Conservation (phyloP, 2,329 filamentous ascomycete species). For the Stachybotrys chartarum region DNA sequence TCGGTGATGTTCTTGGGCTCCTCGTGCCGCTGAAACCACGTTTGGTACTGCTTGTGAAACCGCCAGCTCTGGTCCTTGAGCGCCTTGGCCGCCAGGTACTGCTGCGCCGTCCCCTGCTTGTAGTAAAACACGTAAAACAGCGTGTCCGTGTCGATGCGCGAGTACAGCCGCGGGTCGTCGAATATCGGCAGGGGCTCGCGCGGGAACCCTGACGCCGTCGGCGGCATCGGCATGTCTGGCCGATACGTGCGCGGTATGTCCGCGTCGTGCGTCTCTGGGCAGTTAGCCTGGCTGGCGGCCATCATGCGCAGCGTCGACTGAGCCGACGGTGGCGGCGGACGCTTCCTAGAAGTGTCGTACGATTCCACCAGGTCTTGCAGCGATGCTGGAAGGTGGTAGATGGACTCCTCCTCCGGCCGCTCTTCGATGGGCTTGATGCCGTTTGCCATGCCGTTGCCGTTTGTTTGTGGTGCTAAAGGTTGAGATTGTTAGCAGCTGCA, state of each 20-base stretch:
- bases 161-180: constrained; percentile 82
- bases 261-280: constrained; percentile 70
- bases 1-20: constrained; percentile 98
- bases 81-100: constrained; percentile 93
- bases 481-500: background rate
- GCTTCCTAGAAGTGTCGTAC: constrained; percentile 75
- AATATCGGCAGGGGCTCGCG: constrained; percentile 89
- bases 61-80: constrained; percentile 97
- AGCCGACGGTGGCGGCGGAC: constrained; percentile 53
- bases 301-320: constrained; percentile 68
- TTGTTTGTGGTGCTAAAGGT: constrained; percentile 33
- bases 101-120: constrained; percentile 90
- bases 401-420: constrained; percentile 61
- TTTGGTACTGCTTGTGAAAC: constrained; percentile 99
- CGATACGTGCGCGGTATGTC: constrained; percentile 80
- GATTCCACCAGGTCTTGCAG: constrained; percentile 87
- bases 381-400: constrained; percentile 86
- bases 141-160: constrained; percentile 87
- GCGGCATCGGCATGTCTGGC: constrained; percentile 70
- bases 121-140: constrained; percentile 99
- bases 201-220: constrained; percentile 75
- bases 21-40: constrained; percentile 97
- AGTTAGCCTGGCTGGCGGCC: constrained; percentile 63
- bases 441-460: constrained; percentile 41
- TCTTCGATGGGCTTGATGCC: constrained; percentile 39